Evolutionary conservation across 2,329 filamentous ascomycete genomes (phyloP), one percentile per base, ranked within the genome.

Genomic region (Penicillium sp.): DNA sequence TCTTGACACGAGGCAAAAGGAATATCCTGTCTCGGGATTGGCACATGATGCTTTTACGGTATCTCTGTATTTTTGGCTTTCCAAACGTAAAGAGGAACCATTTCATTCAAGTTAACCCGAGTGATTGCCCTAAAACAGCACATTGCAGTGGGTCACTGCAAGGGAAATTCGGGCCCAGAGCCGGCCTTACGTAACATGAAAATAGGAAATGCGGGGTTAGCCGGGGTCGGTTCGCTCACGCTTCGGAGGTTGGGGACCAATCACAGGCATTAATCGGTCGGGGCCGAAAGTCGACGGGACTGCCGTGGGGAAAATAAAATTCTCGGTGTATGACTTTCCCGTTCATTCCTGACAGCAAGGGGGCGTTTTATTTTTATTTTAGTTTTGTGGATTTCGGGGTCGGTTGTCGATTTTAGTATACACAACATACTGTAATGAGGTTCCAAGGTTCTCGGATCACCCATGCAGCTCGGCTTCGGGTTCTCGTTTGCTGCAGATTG

Each of bases 121-220:
- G 9, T 18, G 33, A 37, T 37, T 27, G 11, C 22, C 20, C 14
- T 15, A 18, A 26, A 45, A 45, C 33, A 35, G 31, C 14, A n/a
- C 31, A 37, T 9, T 14, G 6, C 42, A 20, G 23, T 18, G 26
- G 20, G 6, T 12, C 29, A n/a, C 18, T 47, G 29, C 15, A 15
- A 42, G n/a, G 15, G 7, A n/a, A 23, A 11, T 29, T 57, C 54
- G 57, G 55, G 40, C 40, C 26, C 31, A 53, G 44, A 48, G 47
- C 57, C 52, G 51, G 51, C 37, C 43, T 58, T 63, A 65, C 61
- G 59, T 65, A 65, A 65, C 57, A 49, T 31, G 49, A 62, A 62
- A 53, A 51, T 31, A 53, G 31, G 26, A 57, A 65, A 65, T 65
- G 63, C 63, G 63, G 63, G 63, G 63, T 64, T 65, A 51, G 41